These are phyloP conservation scores for Aphanomyces euteiches DNA, from an alignment of 352 stramenopile genomes.

Conservation along the genomic window DNA sequence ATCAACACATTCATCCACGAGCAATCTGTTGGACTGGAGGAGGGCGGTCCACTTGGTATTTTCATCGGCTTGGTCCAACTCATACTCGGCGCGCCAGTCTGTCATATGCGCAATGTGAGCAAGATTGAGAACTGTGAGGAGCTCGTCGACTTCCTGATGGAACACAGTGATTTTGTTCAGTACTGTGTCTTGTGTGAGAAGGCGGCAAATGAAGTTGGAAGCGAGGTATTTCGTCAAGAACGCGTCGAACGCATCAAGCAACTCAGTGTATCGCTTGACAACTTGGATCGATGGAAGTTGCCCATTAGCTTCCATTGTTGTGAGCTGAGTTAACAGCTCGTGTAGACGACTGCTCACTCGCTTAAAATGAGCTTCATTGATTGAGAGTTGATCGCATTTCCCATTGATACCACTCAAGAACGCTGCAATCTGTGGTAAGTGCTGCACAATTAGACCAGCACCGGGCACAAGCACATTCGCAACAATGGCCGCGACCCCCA, in stretches of 20 bases:
- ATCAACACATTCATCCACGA: slow-evolving; percentile 13
- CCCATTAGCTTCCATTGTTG: slow-evolving; percentile 10
- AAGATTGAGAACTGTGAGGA: slow-evolving; percentile 19
- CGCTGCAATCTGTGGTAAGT: slow-evolving; percentile 8
- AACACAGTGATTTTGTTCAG: slow-evolving; percentile 21
- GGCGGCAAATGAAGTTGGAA: slow-evolving; percentile 14
- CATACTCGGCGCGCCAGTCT: slow-evolving; percentile 19
- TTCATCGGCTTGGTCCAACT: slow-evolving; percentile 10
- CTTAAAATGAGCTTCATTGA: slow-evolving; percentile 20
- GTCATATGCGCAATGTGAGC: slow-evolving; percentile 25
- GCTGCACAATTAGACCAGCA: slow-evolving; percentile 1
- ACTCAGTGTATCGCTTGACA: slow-evolving; percentile 14
- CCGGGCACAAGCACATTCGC: slow-evolving; percentile 21
- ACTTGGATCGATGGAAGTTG: slow-evolving; percentile 19
- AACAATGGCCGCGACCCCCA: slow-evolving; percentile 12
- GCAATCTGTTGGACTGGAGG: background rate
- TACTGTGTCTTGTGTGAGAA: slow-evolving; percentile 16
- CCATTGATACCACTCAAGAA: slow-evolving; percentile 20
- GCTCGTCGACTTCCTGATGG: slow-evolving; percentile 18
- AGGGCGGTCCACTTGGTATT: background rate
- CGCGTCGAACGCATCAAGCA: slow-evolving; percentile 11
- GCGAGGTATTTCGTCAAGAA: slow-evolving; percentile 1
- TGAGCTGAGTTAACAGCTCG: slow-evolving; percentile 15
- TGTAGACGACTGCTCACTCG: slow-evolving; percentile 7
- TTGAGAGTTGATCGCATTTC: slow-evolving; percentile 12